Evolutionary conservation across 345 rosid species (phyloP).

Genomic region (Aquilaria sinensis): DNA sequence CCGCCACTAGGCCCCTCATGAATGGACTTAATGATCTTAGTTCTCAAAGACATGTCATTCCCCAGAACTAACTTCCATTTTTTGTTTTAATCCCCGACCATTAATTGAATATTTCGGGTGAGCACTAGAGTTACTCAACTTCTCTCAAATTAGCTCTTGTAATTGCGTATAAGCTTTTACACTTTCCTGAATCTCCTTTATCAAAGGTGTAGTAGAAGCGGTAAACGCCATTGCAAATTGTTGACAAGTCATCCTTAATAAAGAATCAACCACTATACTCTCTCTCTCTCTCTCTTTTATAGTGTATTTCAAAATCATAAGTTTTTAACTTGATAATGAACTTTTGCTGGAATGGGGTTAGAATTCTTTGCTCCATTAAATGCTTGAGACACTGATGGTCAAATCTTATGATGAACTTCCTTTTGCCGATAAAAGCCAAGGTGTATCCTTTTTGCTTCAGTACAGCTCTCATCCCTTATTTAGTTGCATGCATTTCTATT

Average conservation of each 20-base stretch:
- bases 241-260: background rate
- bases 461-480: background rate
- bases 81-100: too few relatives aligned
- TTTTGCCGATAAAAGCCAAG: background rate
- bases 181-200: too few relatives aligned
- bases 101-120: too few relatives aligned
- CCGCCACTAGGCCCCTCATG: background rate
- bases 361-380: background rate
- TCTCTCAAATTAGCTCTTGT: too few relatives aligned
- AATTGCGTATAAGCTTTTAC: too few relatives aligned
- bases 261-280: background rate
- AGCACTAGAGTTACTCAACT: too few relatives aligned
- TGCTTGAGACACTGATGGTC: background rate
- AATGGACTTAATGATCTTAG: background rate
- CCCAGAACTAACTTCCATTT: background rate
- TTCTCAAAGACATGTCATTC: background rate
- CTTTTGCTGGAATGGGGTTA: background rate
- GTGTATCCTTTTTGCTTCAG: background rate
- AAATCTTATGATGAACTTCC: background rate
- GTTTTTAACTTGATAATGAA: background rate
- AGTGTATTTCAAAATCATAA: background rate
- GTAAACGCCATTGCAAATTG: background rate
- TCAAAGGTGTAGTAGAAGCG: background rate
- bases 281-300: background rate
- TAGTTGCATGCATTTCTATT: background rate